A percentile compares a stretch with the other conserved stretches of the same genome.
phyloP scores from a whole-genome alignment of 2,329 filamentous ascomycete genomes.

The Lachnellula arida region DNA sequence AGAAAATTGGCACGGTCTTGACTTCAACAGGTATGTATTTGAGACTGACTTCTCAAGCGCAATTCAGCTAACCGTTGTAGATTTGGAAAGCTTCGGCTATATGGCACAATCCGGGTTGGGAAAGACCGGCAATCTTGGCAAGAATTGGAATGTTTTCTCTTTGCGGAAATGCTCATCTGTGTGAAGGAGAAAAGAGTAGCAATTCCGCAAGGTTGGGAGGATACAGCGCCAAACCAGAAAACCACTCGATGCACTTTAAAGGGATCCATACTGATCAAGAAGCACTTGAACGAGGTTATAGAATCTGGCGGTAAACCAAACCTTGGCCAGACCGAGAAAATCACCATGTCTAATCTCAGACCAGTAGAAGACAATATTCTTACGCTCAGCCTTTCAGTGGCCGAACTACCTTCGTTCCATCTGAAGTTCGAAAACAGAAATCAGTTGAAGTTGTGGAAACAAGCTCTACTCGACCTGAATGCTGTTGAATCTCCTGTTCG shows the following conservation, averaged over 20 bases:
- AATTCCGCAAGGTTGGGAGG: slow-evolving; percentile 61
- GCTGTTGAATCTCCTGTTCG: slow-evolving; percentile 62
- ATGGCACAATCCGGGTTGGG: slow-evolving; percentile 85
- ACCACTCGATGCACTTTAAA: slow-evolving; percentile 81
- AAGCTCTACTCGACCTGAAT: slow-evolving; percentile 79
- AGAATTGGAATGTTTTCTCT: slow-evolving; percentile 93
- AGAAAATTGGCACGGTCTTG: slow-evolving; percentile 96
- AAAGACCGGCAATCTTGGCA: slow-evolving; percentile 98
- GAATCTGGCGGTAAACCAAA: slow-evolving; percentile 55
- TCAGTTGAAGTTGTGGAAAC: slow-evolving; percentile 86
- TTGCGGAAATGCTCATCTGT: slow-evolving; percentile 98
- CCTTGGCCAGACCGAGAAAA: slow-evolving; percentile 29
- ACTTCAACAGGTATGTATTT: slow-evolving; percentile 66
- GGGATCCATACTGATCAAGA: slow-evolving; percentile 96
- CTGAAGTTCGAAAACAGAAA: slow-evolving; percentile 79
- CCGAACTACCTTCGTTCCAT: slow-evolving; percentile 90
- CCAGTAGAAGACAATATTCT: slow-evolving; percentile 72
- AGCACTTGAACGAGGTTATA: slow-evolving; percentile 84
- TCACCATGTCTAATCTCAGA: slow-evolving; percentile 31
- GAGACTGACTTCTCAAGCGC: background rate
- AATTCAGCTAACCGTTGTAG: slow-evolving; percentile 41
- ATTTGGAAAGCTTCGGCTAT: slow-evolving; percentile 87
- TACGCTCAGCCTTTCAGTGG: slow-evolving; percentile 84
- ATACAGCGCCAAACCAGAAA: slow-evolving; percentile 54
- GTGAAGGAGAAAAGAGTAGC: slow-evolving; percentile 89